Conservation (phyloP, 805 yeast species). For the Wickerhamiella azyma region DNA sequence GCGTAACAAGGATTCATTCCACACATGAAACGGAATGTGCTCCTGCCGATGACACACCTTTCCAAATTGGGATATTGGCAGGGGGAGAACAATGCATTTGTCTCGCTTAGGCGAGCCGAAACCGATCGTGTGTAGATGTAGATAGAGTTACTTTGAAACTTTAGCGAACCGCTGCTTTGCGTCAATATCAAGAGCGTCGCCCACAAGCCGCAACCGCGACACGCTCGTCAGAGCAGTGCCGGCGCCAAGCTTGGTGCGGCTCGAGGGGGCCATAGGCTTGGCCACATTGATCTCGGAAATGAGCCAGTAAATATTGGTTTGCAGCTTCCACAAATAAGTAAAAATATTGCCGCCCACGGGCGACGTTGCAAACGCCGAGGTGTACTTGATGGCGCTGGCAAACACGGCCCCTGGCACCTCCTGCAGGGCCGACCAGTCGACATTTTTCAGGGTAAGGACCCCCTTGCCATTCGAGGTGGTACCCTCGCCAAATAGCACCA, state of each 20-base stretch:
- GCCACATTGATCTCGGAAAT: constrained; percentile 20
- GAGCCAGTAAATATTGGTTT: constrained; percentile 20
- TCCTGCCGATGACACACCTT: no score
- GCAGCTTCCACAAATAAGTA: constrained; percentile 20
- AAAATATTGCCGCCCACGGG: constrained; percentile 24
- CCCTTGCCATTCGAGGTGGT: constrained; percentile 77
- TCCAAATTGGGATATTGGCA: no score
- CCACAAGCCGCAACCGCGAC: constrained; percentile 33
- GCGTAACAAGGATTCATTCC: no score
- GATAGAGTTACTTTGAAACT: neutral
- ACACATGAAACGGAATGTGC: no score
- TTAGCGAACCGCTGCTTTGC: constrained; percentile 34
- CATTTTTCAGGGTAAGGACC: constrained; percentile 40
- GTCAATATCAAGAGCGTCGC: constrained; percentile 30
- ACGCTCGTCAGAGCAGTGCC: constrained; percentile 25
- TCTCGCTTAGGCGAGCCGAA: neutral
- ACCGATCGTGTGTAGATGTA: neutral
- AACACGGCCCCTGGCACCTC: constrained; percentile 14
- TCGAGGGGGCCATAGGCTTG: constrained; percentile 17
- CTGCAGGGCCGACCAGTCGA: constrained; percentile 17
- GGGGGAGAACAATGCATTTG: no score
- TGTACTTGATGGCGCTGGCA: constrained; percentile 24
- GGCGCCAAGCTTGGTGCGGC: constrained; percentile 14
- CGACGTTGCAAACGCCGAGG: constrained; percentile 23
- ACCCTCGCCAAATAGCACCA: constrained; percentile 61